Evolutionary conservation across 2,329 filamentous ascomycete genomes (phyloP).

Genomic region (Ophiosphaerella narmari): DNA sequence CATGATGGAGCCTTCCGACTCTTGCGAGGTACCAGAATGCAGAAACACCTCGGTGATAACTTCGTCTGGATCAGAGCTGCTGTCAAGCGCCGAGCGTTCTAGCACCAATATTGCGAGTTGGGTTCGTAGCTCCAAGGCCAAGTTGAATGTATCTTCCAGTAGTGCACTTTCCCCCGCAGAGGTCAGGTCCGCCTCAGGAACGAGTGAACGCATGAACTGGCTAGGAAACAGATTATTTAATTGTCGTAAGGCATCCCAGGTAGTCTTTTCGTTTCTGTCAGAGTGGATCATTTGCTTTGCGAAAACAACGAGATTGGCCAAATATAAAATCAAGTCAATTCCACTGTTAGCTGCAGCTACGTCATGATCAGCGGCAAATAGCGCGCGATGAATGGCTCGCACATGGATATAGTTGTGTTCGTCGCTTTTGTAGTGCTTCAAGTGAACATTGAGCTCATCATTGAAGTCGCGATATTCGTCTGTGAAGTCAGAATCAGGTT

Average conservation of each 20-base stretch:
- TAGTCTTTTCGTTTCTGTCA: constrained; percentile 31
- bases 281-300: constrained; percentile 44
- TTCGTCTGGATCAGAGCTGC: constrained; percentile 46
- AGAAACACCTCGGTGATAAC: constrained; percentile 52
- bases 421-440: constrained; percentile 44
- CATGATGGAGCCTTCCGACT: constrained; percentile 16
- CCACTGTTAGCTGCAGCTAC: constrained; percentile 25
- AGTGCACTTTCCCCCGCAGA: constrained; percentile 48
- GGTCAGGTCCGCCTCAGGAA: constrained; percentile 8
- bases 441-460: constrained; percentile 38
- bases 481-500: constrained; percentile 44
- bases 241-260: constrained; percentile 34
- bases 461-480: constrained; percentile 46
- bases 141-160: constrained; percentile 50
- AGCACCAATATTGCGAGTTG: constrained; percentile 57
- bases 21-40: constrained; percentile 16
- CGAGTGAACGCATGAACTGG: constrained; percentile 36
- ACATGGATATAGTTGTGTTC: constrained; percentile 50
- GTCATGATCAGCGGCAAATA: constrained; percentile 41
- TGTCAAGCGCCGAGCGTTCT: constrained; percentile 35
- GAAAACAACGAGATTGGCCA: constrained; percentile 52
- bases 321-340: constrained; percentile 50
- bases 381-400: constrained; percentile 44
- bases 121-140: constrained; percentile 60
- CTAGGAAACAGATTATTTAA: constrained; percentile 44